Evolutionary conservation across 345 rosid species (phyloP).

Genomic region (Iberis pinnata): DNA sequence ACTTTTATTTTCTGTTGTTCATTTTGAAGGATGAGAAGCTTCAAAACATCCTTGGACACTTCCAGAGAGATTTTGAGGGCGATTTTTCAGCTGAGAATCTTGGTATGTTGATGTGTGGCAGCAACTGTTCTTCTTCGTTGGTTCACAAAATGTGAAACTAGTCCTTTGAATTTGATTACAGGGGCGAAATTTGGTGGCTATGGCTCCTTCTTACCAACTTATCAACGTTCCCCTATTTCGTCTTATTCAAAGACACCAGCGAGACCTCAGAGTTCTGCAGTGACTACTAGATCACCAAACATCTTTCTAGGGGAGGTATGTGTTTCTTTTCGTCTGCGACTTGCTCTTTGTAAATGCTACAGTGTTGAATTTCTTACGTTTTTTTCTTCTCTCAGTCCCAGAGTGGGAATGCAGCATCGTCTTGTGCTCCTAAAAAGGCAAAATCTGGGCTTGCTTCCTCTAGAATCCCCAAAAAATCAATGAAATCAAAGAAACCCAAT

Average conservation of each 20-base stretch:
- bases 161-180: slow-evolving; percentile 36
- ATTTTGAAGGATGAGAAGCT: slow-evolving; percentile 77
- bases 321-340: background rate
- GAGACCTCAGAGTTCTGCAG: slow-evolving; percentile 39
- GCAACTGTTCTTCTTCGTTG: slow-evolving; percentile 29
- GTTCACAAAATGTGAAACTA: slow-evolving; percentile 25
- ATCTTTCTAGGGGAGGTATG: slow-evolving; percentile 58
- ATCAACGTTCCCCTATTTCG: slow-evolving; percentile 70
- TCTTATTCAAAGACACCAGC: slow-evolving; percentile 54
- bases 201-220: slow-evolving; percentile 86
- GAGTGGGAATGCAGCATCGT: slow-evolving; percentile 46
- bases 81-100: slow-evolving; percentile 89
- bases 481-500: slow-evolving; percentile 35
- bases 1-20: slow-evolving; percentile 16
- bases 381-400: slow-evolving; percentile 29
- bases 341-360: slow-evolving; percentile 4
- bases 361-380: slow-evolving; percentile 17
- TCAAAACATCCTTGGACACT: slow-evolving; percentile 83
- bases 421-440: slow-evolving; percentile 33
- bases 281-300: slow-evolving; percentile 54
- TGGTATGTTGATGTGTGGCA: slow-evolving; percentile 51
- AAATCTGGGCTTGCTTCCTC: slow-evolving; percentile 43
- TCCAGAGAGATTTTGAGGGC: slow-evolving; percentile 97
- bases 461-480: slow-evolving; percentile 39
- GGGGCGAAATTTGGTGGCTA: slow-evolving; percentile 96